Percentiles rank a stretch among this genome's conserved stretches.
Evolutionary conservation across 805 yeast species (phyloP).

Genomic region (Zygosaccharomyces gambellarensis): DNA sequence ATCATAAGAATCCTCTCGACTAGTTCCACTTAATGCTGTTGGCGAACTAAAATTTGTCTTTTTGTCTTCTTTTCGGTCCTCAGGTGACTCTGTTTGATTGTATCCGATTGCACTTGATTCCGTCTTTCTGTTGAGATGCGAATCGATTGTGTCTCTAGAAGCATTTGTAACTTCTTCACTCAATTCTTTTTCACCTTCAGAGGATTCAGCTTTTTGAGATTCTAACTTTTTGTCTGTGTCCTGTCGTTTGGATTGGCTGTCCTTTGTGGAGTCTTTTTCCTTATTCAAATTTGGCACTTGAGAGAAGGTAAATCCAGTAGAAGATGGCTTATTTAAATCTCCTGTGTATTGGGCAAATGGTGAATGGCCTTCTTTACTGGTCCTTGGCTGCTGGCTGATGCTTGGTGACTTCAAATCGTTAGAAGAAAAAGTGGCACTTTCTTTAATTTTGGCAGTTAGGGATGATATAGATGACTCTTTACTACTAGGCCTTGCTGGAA

Average conservation of each 20-base stretch:
- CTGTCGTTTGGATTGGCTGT: not conserved
- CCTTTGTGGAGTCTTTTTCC: conserved; percentile 2
- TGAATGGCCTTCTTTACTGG: conserved; percentile 8
- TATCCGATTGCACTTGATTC: not conserved
- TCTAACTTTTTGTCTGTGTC: not conserved
- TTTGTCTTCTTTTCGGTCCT: not conserved
- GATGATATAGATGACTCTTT: conserved; percentile 18
- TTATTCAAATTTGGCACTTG: conserved; percentile 2
- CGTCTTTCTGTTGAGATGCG: not conserved
- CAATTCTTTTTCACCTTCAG: not conserved
- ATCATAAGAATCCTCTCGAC: conserved; percentile 21
- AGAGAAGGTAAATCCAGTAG: conserved; percentile 18
- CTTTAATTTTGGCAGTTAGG: conserved; percentile 27
- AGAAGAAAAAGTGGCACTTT: conserved; percentile 23
- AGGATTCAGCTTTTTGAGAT: not conserved
- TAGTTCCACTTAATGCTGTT: not conserved
- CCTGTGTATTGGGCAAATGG: conserved; percentile 28
- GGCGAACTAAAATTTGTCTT: not conserved
- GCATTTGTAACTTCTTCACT: not conserved
- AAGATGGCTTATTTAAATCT: conserved; percentile 16
- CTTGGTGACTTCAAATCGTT: conserved; percentile 8
- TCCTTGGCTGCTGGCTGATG: not conserved
- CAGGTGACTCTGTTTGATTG: not conserved
- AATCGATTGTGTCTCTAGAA: not conserved
- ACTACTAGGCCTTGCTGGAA: conserved; percentile 7